Conservation (phyloP, 108 stramenopile genomes). For the Chaetoceros muelleri region DNA sequence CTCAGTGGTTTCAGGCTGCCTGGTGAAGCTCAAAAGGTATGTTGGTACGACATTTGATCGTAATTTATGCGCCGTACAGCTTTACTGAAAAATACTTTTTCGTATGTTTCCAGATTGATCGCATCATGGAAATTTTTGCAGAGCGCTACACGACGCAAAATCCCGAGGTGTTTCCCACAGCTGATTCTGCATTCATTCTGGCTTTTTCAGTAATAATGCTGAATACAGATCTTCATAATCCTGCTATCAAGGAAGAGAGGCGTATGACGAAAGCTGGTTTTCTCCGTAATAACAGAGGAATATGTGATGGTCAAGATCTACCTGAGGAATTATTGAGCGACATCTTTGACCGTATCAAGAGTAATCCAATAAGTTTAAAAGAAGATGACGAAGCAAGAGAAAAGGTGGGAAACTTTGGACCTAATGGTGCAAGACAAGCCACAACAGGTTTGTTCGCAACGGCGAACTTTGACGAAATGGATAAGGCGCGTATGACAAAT, state of each 20-base stretch:
- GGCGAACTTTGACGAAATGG: conserved; percentile 60
- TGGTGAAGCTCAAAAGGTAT: conserved; percentile 96
- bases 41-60: neutral
- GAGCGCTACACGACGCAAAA: conserved; percentile 89
- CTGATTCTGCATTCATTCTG: conserved; percentile 95
- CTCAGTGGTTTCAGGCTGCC: conserved; percentile 95
- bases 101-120: conserved; percentile 71
- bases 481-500: conserved; percentile 70
- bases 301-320: conserved; percentile 91
- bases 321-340: conserved; percentile 74
- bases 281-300: conserved; percentile 92
- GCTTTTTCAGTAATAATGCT: conserved; percentile 99
- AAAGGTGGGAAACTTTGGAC: conserved; percentile 27
- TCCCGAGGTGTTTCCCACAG: conserved; percentile 76
- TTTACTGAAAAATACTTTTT: conserved; percentile 4
- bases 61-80: neutral
- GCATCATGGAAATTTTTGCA: conserved; percentile 99
- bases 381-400: conserved; percentile 89
- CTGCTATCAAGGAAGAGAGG: conserved; percentile 87
- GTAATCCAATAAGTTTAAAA: conserved; percentile 90
- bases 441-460: conserved; percentile 46
- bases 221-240: conserved; percentile 97
- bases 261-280: conserved; percentile 95
- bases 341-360: conserved; percentile 92
- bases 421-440: conserved; percentile 10